Conservation (phyloP, 371 early-diverging fungal genomes). For the Zancudomyces culisetae region DNA sequence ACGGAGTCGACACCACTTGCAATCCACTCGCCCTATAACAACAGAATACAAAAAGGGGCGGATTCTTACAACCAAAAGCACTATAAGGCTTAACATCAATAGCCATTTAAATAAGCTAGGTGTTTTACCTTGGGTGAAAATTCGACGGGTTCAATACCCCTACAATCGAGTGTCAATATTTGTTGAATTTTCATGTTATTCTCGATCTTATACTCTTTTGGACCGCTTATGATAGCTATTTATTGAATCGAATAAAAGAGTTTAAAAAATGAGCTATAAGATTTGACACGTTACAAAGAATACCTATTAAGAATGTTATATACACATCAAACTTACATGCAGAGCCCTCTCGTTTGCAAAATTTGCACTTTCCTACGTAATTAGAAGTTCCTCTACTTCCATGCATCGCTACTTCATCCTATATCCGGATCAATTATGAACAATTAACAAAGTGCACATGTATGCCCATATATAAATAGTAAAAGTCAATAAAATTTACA, state of each 20-base stretch:
- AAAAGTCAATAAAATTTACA: too few relatives aligned
- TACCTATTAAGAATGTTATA: background rate
- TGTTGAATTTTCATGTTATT: constrained; percentile 37
- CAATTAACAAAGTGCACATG: too few relatives aligned
- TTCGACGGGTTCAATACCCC: constrained; percentile 67
- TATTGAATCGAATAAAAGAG: background rate
- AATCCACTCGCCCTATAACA: constrained; percentile 39
- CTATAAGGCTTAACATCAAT: background rate
- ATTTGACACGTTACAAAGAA: background rate
- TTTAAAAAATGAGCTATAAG: background rate
- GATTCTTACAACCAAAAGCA: background rate
- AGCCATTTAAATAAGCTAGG: background rate
- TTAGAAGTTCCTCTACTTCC: constrained; percentile 62
- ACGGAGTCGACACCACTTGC: constrained; percentile 53
- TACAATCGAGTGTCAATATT: constrained; percentile 56
- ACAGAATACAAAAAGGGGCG: background rate
- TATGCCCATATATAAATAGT: too few relatives aligned
- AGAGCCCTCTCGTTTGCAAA: constrained; percentile 63
- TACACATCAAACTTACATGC: constrained; percentile 29
- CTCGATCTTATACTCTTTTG: constrained; percentile 39
- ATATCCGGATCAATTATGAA: too few relatives aligned
- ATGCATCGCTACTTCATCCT: constrained; percentile 23
- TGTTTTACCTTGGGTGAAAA: constrained; percentile 48
- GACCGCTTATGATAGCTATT: constrained; percentile 15
- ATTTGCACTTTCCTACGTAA: constrained; percentile 81